Evolutionary conservation across 805 yeast genomes (phyloP).

Genomic region (Blastobotrys parvus): DNA sequence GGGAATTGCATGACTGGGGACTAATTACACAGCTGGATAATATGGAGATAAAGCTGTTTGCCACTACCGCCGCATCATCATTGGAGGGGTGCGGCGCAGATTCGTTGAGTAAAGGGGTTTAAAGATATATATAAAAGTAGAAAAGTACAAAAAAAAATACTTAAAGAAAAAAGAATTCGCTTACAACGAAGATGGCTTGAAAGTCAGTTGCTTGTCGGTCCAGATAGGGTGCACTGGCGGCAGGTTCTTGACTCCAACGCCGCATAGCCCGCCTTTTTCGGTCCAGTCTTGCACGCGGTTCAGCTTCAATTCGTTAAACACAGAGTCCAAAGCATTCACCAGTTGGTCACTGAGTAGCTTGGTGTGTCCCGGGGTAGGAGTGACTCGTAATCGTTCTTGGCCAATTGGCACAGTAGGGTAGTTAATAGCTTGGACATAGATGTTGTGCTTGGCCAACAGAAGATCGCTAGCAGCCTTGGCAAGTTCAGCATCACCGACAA

Average conservation of each 20-base stretch:
- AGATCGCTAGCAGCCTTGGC: conserved; percentile 89
- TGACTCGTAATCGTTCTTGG: conserved; percentile 89
- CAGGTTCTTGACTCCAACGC: conserved; percentile 59
- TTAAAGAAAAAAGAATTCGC: no score
- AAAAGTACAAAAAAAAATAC: no score
- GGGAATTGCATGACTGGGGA: no score
- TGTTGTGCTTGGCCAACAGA: conserved; percentile 71
- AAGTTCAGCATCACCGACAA: conserved; percentile 88
- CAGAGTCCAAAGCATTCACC: conserved; percentile 69
- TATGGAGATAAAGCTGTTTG: no score
- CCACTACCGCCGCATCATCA: no score
- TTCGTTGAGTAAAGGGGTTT: no score
- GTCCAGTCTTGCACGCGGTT: conserved; percentile 75
- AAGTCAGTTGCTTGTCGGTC: conserved; percentile 72
- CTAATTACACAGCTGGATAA: no score
- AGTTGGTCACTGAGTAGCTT: conserved; percentile 67
- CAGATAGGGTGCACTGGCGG: conserved; percentile 59
- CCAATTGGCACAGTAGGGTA: conserved; percentile 97
- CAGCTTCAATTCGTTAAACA: conserved; percentile 66
- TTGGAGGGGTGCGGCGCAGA: no score
- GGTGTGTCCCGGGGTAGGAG: conserved; percentile 98
- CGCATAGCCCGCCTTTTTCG: conserved; percentile 77
- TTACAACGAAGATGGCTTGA: no score
- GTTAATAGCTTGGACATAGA: conserved; percentile 96
- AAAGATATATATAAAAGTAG: no score